phyloP scores from a whole-genome alignment of 139 green algal genomes.

The Chlamydomonas sp. region DNA sequence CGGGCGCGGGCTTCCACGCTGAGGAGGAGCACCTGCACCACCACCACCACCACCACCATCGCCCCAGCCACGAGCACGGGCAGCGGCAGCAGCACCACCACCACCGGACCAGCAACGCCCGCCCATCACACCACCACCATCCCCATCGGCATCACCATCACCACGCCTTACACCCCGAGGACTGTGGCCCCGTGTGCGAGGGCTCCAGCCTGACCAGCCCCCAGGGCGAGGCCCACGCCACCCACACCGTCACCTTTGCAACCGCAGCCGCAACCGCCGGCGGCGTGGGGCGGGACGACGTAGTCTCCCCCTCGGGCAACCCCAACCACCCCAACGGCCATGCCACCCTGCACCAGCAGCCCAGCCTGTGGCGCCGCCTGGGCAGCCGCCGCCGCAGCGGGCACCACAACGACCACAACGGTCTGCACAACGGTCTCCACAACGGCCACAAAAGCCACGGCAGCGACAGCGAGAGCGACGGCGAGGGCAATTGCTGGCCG shows the following conservation, averaged over 20 bases:
- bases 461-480: neutral
- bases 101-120: too few relatives aligned
- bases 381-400: neutral
- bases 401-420: neutral
- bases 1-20: too few relatives aligned
- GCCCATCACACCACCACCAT: neutral
- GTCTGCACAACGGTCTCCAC: neutral
- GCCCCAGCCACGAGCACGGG: too few relatives aligned
- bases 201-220: neutral
- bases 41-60: too few relatives aligned
- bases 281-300: neutral
- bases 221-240: neutral
- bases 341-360: neutral
- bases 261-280: neutral
- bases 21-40: too few relatives aligned
- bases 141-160: neutral
- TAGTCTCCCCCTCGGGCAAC: too few relatives aligned
- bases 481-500: conserved; percentile 11
- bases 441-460: neutral
- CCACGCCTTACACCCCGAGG: neutral
- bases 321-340: neutral
- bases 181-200: conserved; percentile 3
- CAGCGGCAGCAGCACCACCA: too few relatives aligned
- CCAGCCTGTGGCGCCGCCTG: neutral
- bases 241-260: too few relatives aligned